These are phyloP conservation scores for Neopestalotiopsis sp. DNA, from an alignment of 2,329 filamentous ascomycete genomes.

Conservation along the genomic window DNA sequence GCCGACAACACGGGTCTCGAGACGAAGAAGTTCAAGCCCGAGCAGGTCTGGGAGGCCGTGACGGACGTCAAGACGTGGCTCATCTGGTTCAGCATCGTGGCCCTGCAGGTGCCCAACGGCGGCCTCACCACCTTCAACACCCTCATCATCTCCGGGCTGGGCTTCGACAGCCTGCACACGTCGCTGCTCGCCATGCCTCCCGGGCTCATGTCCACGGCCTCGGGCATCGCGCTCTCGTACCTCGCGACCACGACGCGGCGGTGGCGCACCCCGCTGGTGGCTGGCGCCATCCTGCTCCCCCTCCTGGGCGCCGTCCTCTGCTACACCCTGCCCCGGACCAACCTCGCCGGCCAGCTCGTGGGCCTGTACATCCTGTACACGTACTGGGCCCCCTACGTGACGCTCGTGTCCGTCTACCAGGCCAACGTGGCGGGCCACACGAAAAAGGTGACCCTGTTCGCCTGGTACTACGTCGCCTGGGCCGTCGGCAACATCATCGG, in stretches of 20 bases:
- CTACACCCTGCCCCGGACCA: slow-evolving; percentile 30
- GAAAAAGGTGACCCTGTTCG: slow-evolving; percentile 61
- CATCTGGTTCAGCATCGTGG: slow-evolving; percentile 27
- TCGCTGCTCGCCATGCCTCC: slow-evolving; percentile 20
- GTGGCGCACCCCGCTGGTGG: slow-evolving; percentile 28
- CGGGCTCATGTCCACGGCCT: slow-evolving; percentile 27
- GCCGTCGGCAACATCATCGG: slow-evolving; percentile 59
- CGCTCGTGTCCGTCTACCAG: slow-evolving; percentile 22
- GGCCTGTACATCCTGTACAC: slow-evolving; percentile 28
- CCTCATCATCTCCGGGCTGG: slow-evolving; percentile 22
- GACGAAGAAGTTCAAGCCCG: slow-evolving; percentile 24
- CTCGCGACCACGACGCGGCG: slow-evolving; percentile 19
- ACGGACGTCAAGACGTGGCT: slow-evolving; percentile 28
- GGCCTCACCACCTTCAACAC: slow-evolving; percentile 22
- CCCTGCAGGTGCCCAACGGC: slow-evolving; percentile 27
- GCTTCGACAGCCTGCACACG: slow-evolving; percentile 17
- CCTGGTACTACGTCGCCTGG: slow-evolving; percentile 63
- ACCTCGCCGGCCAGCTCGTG: slow-evolving; percentile 27
- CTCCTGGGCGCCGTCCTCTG: slow-evolving; percentile 41
- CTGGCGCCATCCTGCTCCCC: slow-evolving; percentile 37
- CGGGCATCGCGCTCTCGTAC: slow-evolving; percentile 26
- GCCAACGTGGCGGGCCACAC: slow-evolving; percentile 62
- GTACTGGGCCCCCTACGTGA: slow-evolving; percentile 28
- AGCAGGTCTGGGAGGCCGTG: slow-evolving; percentile 26
- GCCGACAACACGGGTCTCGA: slow-evolving; percentile 29